phyloP scores from a whole-genome alignment of 805 yeast species.

The Monosporozyma siamensis region DNA sequence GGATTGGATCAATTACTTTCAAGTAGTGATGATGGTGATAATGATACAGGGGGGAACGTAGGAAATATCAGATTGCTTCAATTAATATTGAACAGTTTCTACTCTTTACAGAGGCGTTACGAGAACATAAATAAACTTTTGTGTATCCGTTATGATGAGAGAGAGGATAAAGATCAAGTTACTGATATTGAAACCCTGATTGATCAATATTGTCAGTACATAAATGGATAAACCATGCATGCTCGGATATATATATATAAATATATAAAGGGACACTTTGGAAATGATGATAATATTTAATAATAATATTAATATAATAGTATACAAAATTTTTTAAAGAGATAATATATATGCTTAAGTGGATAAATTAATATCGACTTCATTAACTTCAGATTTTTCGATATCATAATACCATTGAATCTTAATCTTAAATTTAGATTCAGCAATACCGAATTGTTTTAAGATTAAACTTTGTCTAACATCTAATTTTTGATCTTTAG shows the following conservation, averaged over 20 bases:
- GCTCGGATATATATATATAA: no score
- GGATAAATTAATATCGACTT: slow-evolving; percentile 30
- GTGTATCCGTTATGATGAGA: not conserved
- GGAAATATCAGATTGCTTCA: not conserved
- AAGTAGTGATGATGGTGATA: slow-evolving; percentile 1
- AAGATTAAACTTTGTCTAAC: slow-evolving; percentile 85
- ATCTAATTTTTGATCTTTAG: slow-evolving; percentile 69
- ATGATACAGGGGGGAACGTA: slow-evolving; percentile 5
- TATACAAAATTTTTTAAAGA: not conserved
- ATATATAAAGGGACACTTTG: no score
- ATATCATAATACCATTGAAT: slow-evolving; percentile 70
- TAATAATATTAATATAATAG: no score
- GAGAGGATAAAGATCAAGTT: not conserved
- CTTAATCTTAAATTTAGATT: slow-evolving; percentile 79
- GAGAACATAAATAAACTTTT: not conserved
- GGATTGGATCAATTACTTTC: slow-evolving; percentile 22
- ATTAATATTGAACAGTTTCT: not conserved
- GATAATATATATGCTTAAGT: slow-evolving; percentile 1
- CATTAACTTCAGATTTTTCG: slow-evolving; percentile 35
- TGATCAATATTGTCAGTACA: slow-evolving; percentile 22
- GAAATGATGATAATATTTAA: no score
- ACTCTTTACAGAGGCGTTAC: not conserved
- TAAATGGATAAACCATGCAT: slow-evolving; percentile 13
- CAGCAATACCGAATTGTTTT: slow-evolving; percentile 93
- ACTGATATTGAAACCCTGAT: slow-evolving; percentile 2